Conservation (phyloP, 1,284 basidiomycete species). For the Cutaneotrichosporon sp. region DNA sequence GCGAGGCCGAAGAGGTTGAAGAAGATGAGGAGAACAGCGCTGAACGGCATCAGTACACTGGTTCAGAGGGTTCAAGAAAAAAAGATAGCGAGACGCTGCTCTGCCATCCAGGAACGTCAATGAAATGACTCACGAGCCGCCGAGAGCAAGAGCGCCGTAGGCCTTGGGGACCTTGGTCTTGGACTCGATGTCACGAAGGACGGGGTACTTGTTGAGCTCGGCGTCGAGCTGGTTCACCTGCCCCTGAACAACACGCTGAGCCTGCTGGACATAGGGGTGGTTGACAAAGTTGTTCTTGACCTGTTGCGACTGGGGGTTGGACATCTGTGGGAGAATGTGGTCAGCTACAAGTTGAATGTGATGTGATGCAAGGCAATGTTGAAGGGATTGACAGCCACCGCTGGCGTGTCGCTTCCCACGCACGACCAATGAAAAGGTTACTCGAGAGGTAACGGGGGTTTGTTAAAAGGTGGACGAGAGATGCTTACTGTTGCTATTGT, state of each 20-base stretch:
- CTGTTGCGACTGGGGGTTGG: conserved; percentile 41
- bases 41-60: conserved; percentile 11
- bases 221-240: conserved; percentile 85
- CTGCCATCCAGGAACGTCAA: not conserved
- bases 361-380: not conserved
- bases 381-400: not conserved
- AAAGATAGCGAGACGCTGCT: conserved; percentile 43
- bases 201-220: conserved; percentile 91
- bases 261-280: conserved; percentile 77
- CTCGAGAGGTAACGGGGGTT: not conserved
- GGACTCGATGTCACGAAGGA: conserved; percentile 75
- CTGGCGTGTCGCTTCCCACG: not conserved
- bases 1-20: conserved; percentile 51
- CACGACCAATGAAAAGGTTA: not conserved
- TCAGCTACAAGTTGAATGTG: not conserved
- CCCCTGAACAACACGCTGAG: conserved; percentile 65
- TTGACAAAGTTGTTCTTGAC: conserved; percentile 56
- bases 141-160: conserved; percentile 73
- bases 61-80: conserved; percentile 50
- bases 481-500: not conserved
- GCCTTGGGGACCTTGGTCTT: conserved; percentile 90
- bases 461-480: not conserved
- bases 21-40: conserved; percentile 48
- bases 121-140: conserved; percentile 52
- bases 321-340: conserved; percentile 27